These are phyloP conservation scores for Trifolium repens DNA, from an alignment of 306 rosid species.

Conservation along the genomic window DNA sequence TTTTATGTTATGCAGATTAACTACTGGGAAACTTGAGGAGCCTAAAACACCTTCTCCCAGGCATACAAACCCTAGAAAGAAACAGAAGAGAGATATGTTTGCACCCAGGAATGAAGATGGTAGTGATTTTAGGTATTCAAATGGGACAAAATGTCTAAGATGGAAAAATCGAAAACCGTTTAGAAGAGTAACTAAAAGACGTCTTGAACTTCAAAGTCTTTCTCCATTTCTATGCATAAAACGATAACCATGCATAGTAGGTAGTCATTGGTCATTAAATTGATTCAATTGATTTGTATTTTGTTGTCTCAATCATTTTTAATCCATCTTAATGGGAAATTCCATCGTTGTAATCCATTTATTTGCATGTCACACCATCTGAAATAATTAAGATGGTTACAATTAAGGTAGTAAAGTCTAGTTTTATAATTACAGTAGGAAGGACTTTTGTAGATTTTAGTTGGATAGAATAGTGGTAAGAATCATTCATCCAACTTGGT, in stretches of 20 bases:
- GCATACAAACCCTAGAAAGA: constrained; percentile 64
- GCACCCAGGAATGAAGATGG: constrained; percentile 43
- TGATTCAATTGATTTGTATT: constrained; percentile 71
- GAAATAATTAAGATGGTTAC: constrained; percentile 5
- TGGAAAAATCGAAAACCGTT: constrained; percentile 90
- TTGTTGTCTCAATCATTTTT: constrained; percentile 45
- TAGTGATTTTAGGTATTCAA: constrained; percentile 43
- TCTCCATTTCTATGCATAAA: constrained; percentile 57
- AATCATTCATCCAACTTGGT: neutral
- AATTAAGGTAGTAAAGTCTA: neutral
- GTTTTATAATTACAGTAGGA: constrained; percentile 7
- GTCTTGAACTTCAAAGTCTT: constrained; percentile 66
- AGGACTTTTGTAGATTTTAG: neutral
- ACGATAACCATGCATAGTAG: constrained; percentile 41
- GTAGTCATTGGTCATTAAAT: constrained; percentile 60
- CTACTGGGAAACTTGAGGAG: constrained; percentile 61
- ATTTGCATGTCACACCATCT: constrained; percentile 33
- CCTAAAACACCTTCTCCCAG: constrained; percentile 89
- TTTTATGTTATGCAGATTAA: constrained; percentile 57
- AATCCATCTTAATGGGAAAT: constrained; percentile 33
- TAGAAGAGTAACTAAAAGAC: constrained; percentile 78
- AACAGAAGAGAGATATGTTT: constrained; percentile 49
- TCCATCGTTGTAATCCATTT: constrained; percentile 26
- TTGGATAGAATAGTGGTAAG: neutral
- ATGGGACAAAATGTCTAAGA: constrained; percentile 69